Evolutionary conservation across 768 basidiomycete species (phyloP).

Genomic region (Pulveroboletus sp.): DNA sequence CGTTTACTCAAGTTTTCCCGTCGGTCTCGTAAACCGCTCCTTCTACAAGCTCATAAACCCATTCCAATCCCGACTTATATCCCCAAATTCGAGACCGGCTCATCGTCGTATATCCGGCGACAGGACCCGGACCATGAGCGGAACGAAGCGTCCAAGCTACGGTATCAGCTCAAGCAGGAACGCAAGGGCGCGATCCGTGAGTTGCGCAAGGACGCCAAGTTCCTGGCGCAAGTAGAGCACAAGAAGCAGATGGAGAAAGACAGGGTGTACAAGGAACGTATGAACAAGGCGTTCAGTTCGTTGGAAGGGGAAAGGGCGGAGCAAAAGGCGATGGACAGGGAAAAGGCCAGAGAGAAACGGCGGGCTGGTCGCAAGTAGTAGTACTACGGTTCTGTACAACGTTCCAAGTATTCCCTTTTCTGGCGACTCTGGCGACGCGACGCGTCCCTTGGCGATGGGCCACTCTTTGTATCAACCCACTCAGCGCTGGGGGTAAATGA

Average conservation of each 20-base stretch:
- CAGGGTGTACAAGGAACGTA: constrained; percentile 68
- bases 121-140: constrained; percentile 93
- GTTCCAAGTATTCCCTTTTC: constrained; percentile 4
- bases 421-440: not conserved
- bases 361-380: constrained; percentile 74
- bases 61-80: constrained; percentile 93
- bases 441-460: not conserved
- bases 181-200: constrained; percentile 95
- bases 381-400: no score
- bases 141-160: constrained; percentile 82
- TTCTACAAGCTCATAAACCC: constrained; percentile 90
- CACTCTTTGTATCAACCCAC: not conserved
- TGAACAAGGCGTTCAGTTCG: constrained; percentile 77
- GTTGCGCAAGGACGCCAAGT: constrained; percentile 90
- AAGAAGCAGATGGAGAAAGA: constrained; percentile 87
- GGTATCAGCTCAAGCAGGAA: constrained; percentile 90
- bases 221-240: constrained; percentile 87
- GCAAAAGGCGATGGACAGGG: constrained; percentile 88
- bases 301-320: constrained; percentile 90
- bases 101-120: constrained; percentile 70
- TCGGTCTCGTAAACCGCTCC: constrained; percentile 73
- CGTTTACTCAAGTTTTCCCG: constrained; percentile 72
- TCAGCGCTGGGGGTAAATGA: no score
- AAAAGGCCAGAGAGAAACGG: constrained; percentile 73
- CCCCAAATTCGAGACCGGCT: constrained; percentile 85